Percentiles rank a stretch among this genome's conserved stretches.
These are phyloP conservation scores for Aspergillus sclerotioniger DNA, from an alignment of 495 filamentous ascomycete genomes.

Conservation along the genomic window DNA sequence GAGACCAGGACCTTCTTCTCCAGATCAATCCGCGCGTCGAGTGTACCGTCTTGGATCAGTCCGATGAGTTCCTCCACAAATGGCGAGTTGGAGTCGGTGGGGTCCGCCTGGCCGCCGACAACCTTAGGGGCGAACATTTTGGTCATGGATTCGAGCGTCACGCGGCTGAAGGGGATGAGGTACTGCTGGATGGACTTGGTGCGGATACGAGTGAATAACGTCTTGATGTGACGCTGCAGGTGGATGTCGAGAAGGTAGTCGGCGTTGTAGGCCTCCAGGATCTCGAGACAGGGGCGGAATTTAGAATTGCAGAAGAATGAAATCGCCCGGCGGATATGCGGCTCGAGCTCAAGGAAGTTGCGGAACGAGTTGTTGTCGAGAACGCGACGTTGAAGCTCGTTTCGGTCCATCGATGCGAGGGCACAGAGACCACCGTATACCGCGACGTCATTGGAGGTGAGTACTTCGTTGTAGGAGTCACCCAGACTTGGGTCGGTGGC, in stretches of 20 bases:
- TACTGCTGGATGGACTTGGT: slow-evolving; percentile 93
- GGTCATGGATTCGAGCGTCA: slow-evolving; percentile 67
- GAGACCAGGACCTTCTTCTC: slow-evolving; percentile 76
- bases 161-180: slow-evolving; percentile 74
- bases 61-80: slow-evolving; percentile 73
- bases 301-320: slow-evolving; percentile 82
- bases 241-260: slow-evolving; percentile 92
- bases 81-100: slow-evolving; percentile 46
- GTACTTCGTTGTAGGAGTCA: slow-evolving; percentile 65
- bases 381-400: slow-evolving; percentile 68
- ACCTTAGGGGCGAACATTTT: slow-evolving; percentile 56
- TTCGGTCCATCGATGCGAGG: slow-evolving; percentile 82
- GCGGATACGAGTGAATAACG: slow-evolving; percentile 69
- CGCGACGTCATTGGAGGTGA: slow-evolving; percentile 84
- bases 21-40: slow-evolving; percentile 83
- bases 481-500: slow-evolving; percentile 50
- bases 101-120: slow-evolving; percentile 32
- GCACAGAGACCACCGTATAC: slow-evolving; percentile 90
- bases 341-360: slow-evolving; percentile 85
- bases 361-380: slow-evolving; percentile 80
- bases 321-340: slow-evolving; percentile 89
- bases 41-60: slow-evolving; percentile 68
- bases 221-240: slow-evolving; percentile 70
- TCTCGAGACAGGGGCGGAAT: slow-evolving; percentile 78
- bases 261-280: slow-evolving; percentile 72